Conservation (phyloP, 1,284 basidiomycete species). For the Cryptococcus sp. region DNA sequence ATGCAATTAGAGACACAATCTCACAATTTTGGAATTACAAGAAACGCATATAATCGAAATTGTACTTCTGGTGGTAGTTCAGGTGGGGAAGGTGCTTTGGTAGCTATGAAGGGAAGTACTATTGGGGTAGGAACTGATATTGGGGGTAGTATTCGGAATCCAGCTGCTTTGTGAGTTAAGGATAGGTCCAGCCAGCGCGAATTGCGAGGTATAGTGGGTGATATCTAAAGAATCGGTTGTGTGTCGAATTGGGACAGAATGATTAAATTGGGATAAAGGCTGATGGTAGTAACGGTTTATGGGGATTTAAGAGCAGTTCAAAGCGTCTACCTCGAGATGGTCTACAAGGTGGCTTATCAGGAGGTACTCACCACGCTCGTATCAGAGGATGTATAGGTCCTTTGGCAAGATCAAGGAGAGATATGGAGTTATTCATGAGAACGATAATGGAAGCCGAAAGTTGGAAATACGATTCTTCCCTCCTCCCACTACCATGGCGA, state of each 20-base stretch:
- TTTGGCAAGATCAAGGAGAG: conserved; percentile 26
- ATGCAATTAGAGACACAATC: conserved; percentile 28
- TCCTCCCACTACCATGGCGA: conserved; percentile 26
- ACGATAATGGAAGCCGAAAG: conserved; percentile 28
- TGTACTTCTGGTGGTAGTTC: conserved; percentile 59
- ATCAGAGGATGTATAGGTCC: conserved; percentile 31
- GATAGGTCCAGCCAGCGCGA: no score
- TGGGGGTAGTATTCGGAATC: conserved; percentile 11
- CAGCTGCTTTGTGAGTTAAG: conserved; percentile 48
- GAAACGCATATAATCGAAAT: conserved; percentile 59
- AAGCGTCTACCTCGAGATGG: conserved; percentile 39
- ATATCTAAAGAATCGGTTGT: no score
- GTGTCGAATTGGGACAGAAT: no score
- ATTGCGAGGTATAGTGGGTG: no score
- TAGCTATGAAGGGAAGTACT: conserved; percentile 52
- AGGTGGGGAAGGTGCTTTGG: conserved; percentile 59
- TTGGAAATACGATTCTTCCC: conserved; percentile 31
- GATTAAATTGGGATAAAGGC: no score
- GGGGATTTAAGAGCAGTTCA: conserved; percentile 39
- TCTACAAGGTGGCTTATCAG: conserved; percentile 22
- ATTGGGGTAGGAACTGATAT: neutral
- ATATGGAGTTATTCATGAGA: conserved; percentile 32
- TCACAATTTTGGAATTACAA: conserved; percentile 61
- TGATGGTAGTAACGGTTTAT: conserved; percentile 28
- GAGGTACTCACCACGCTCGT: conserved; percentile 10